Conservation (phyloP, 2,329 filamentous ascomycete species). For the Zymoseptoria tritici region DNA sequence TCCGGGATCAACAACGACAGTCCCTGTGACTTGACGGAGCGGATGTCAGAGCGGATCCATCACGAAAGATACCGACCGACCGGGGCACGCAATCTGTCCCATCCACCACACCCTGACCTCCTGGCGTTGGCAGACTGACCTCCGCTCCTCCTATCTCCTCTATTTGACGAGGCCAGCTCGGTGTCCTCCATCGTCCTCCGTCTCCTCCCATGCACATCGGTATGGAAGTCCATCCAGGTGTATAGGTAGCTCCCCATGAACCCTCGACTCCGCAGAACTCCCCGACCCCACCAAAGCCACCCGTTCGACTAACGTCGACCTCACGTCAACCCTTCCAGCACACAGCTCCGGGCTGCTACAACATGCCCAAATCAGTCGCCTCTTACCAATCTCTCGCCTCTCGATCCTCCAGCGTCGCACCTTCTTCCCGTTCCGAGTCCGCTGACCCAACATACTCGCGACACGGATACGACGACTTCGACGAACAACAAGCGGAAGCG, state of each 20-base stretch:
- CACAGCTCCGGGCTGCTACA: conserved; percentile 2
- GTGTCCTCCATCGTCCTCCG: not conserved
- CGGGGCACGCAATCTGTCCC: not conserved
- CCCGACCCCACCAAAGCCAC: not conserved
- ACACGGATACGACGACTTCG: conserved; percentile 25
- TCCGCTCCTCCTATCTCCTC: not conserved
- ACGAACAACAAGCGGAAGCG: conserved; percentile 25
- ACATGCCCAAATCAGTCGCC: conserved; percentile 30
- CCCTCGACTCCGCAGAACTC: not conserved
- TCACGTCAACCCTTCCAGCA: not conserved
- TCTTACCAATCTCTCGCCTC: conserved; percentile 23
- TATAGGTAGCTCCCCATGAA: not conserved
- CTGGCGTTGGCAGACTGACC: not conserved
- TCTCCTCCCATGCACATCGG: not conserved
- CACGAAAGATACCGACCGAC: not conserved
- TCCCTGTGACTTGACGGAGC: not conserved
- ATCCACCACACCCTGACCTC: not conserved
- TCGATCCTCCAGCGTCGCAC: conserved; percentile 25
- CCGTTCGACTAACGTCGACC: not conserved
- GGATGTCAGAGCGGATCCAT: not conserved
- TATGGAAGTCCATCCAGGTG: not conserved
- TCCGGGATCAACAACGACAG: not conserved
- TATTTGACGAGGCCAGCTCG: not conserved
- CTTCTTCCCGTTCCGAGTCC: conserved; percentile 20
- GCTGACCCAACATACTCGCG: conserved; percentile 17